Base-by-base conservation (phyloP, 2,329 filamentous ascomycete genomes). In the Rutstroemia sydowiana region DNA sequence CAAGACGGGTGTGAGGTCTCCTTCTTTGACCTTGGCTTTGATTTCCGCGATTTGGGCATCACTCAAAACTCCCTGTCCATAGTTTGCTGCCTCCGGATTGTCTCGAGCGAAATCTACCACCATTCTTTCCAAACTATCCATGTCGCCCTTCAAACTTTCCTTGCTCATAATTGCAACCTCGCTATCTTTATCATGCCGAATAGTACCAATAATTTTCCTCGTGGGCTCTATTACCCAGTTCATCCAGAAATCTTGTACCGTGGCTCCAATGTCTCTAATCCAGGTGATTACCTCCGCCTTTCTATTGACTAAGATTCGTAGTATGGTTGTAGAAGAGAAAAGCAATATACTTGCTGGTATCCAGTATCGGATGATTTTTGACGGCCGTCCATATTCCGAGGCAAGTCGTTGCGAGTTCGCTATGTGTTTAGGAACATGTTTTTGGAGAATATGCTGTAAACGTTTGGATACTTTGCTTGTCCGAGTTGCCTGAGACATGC, bases 111-210 rank as follows among this genome's bases (percentile, higher is more conserved):
- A 98, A 60, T 97, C 93, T 34, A 98, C 85, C 3, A 98, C 95
- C 93, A 98, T 98, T 44, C 93, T 85, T 68, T 98, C 92, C 30
- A 98, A 73, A 64, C 90, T 96, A 49, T 90, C 88, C 30, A 89
- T 82, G 66, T 98, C 93, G 1, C 91, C 90, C 66, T 86, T 84
- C 20, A 98, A 77, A 59, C 90, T 96, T 59, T 92, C 86, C 54
- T 89, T 88, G 71, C 90, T 96, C 87, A 98, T 93, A 59, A 98
- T 87, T 41, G 92, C 93, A 58, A 98, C 92, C 66, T 97, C 92
- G 65, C 89, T 95, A 59, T 84, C 86, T 62, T 88, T 83, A 63
- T 97, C 89, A 67, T 97, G 93, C 5, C 92, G 84, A 59, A 98
- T 97, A 0, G 93, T 98, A 45, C 85, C 84, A 53, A 98, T 80